Conservation (phyloP, 2,329 filamentous ascomycete species). For the Fulvia fulva region DNA sequence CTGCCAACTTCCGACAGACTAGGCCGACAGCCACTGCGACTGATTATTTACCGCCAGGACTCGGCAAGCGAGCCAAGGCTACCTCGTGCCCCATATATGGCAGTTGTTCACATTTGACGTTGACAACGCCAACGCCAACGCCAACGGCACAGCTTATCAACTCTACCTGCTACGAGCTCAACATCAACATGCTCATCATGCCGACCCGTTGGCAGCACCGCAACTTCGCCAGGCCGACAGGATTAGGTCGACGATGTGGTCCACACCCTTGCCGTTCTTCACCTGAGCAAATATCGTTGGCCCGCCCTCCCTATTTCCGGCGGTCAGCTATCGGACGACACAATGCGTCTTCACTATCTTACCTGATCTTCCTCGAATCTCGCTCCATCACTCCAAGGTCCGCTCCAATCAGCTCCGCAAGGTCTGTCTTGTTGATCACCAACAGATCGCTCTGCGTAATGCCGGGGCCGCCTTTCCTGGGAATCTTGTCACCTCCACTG, state of each 20-base stretch:
- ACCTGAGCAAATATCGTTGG: conserved; percentile 96
- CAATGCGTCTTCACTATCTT: conserved; percentile 3
- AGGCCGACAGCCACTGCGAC: too few relatives aligned
- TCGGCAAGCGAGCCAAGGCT: too few relatives aligned
- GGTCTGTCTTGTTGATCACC: conserved; percentile 94
- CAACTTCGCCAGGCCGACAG: conserved; percentile 89
- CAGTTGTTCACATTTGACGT: too few relatives aligned
- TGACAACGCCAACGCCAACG: too few relatives aligned
- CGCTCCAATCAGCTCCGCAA: conserved; percentile 85
- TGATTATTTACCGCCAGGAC: too few relatives aligned
- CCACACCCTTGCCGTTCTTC: conserved; percentile 82
- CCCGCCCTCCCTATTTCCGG: conserved; percentile 66
- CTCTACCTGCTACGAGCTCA: too few relatives aligned
- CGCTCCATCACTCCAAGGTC: conserved; percentile 92
- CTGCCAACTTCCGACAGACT: too few relatives aligned
- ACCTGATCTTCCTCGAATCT: conserved; percentile 80
- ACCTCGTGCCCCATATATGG: too few relatives aligned
- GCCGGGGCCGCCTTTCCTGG: conserved; percentile 89
- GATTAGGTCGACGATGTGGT: conserved; percentile 84
- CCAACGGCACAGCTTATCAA: too few relatives aligned
- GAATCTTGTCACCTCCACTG: conserved; percentile 92
- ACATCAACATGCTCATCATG: conserved; percentile 27
- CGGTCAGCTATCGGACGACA: not conserved
- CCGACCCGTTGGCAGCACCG: conserved; percentile 54
- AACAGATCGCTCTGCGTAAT: conserved; percentile 95